phyloP scores from a whole-genome alignment of 2,329 filamentous ascomycete species.

The Exophiala lecanii-corni region DNA sequence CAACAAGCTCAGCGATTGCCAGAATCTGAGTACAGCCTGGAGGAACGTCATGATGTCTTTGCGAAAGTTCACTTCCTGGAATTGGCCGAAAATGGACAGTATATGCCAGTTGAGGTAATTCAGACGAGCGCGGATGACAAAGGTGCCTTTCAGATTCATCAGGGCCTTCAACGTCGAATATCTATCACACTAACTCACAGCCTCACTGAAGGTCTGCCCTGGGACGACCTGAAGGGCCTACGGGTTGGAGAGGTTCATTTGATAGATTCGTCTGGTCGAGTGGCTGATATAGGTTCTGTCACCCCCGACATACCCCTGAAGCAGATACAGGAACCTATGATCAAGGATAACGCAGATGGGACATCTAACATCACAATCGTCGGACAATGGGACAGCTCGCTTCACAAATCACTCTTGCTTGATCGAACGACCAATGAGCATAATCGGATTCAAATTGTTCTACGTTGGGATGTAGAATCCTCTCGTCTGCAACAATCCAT shows the following conservation, averaged over 20 bases:
- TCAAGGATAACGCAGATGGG: conserved; percentile 83
- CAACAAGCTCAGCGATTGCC: conserved; percentile 64
- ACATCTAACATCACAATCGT: conserved; percentile 79
- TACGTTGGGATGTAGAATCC: conserved; percentile 82
- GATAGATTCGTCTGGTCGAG: conserved; percentile 78
- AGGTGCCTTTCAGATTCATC: conserved; percentile 93
- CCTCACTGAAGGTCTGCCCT: conserved; percentile 80
- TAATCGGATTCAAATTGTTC: conserved; percentile 80
- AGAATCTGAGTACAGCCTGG: conserved; percentile 86
- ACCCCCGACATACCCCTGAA: conserved; percentile 73
- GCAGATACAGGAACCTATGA: conserved; percentile 69
- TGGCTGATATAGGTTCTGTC: conserved; percentile 68
- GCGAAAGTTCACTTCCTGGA: conserved; percentile 84
- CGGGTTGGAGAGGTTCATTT: conserved; percentile 77
- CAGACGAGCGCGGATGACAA: conserved; percentile 77
- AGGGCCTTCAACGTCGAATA: conserved; percentile 85
- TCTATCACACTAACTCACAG: conserved; percentile 86
- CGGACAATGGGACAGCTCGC: conserved; percentile 95
- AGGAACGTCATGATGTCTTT: conserved; percentile 92
- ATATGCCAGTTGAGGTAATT: conserved; percentile 86
- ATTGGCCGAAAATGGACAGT: conserved; percentile 84
- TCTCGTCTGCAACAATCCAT: conserved; percentile 82
- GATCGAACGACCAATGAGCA: conserved; percentile 91
- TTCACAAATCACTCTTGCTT: conserved; percentile 87
- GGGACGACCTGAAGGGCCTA: conserved; percentile 75